phyloP scores from a whole-genome alignment of 192 early-diverging fungal genomes.

The Coemansia sp. region DNA sequence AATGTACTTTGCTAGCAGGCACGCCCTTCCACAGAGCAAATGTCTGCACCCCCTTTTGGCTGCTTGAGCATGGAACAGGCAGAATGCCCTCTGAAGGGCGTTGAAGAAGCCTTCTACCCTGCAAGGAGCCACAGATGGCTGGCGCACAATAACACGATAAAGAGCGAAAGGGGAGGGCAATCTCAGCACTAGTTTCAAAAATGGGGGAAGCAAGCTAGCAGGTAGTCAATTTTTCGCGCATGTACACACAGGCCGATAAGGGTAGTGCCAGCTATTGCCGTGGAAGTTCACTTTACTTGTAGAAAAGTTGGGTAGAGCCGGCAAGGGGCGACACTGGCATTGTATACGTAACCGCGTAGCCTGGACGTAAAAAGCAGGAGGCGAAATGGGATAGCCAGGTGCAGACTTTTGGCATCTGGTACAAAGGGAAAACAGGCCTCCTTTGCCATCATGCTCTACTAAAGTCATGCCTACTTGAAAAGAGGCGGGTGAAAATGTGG shows the following conservation, averaged over 20 bases:
- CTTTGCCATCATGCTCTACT: neutral
- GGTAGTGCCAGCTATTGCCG: neutral
- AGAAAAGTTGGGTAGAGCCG: neutral
- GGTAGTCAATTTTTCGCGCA: neutral
- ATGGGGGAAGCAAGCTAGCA: neutral
- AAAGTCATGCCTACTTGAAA: neutral
- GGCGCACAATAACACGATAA: neutral
- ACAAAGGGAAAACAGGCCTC: neutral
- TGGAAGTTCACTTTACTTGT: neutral
- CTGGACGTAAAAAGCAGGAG: neutral
- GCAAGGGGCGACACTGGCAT: neutral
- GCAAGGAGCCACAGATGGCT: neutral
- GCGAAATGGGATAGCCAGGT: neutral
- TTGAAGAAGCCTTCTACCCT: neutral
- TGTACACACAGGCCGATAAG: neutral
- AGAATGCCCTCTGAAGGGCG: neutral
- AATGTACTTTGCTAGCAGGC: neutral
- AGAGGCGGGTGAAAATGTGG: constrained; percentile 3
- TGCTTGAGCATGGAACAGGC: neutral
- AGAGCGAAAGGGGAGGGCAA: neutral
- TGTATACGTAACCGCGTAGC: neutral
- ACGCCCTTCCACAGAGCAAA: neutral
- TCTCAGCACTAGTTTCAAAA: neutral
- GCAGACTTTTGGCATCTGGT: neutral
- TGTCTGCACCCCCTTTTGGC: neutral